phyloP scores from a whole-genome alignment of 176 grass and related monocot species.

The Carex cristatella region DNA sequence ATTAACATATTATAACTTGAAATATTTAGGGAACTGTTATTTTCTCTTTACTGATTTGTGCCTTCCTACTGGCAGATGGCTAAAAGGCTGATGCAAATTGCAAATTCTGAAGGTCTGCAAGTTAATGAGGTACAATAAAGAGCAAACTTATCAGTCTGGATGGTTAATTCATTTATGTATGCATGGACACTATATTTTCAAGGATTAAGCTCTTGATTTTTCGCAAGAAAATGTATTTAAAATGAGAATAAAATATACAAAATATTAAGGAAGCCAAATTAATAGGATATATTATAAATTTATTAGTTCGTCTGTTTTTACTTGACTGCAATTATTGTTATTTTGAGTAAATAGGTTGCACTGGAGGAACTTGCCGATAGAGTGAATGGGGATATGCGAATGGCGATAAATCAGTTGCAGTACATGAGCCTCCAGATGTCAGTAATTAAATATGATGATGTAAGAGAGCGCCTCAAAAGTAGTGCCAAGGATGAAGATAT shows the following conservation, averaged over 20 bases:
- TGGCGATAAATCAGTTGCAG: constrained; percentile 99
- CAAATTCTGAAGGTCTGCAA: constrained; percentile 81
- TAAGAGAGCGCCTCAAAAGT: constrained; percentile 74
- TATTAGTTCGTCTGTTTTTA: background rate
- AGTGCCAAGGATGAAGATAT: constrained; percentile 99
- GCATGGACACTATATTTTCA: background rate
- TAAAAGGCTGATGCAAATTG: constrained; percentile 97
- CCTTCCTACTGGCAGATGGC: constrained; percentile 60
- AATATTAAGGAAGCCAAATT: background rate
- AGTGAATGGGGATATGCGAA: constrained; percentile 95
- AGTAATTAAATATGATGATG: constrained; percentile 97
- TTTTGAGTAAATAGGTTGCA: constrained; percentile 46
- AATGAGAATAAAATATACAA: background rate
- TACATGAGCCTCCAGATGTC: constrained; percentile 92
- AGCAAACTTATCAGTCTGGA: constrained; percentile 12
- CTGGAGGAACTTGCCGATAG: constrained; percentile 99
- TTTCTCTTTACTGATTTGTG: constrained; percentile 7
- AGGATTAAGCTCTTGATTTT: background rate
- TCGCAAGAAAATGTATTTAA: background rate
- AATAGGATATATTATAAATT: background rate
- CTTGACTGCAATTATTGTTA: background rate
- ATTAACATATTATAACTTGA: background rate
- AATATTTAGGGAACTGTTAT: background rate
- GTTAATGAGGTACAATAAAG: constrained; percentile 73
- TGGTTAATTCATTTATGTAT: background rate